Evolutionary conservation across 805 yeast species (phyloP).

Genomic region (Nematodospora valgi): DNA sequence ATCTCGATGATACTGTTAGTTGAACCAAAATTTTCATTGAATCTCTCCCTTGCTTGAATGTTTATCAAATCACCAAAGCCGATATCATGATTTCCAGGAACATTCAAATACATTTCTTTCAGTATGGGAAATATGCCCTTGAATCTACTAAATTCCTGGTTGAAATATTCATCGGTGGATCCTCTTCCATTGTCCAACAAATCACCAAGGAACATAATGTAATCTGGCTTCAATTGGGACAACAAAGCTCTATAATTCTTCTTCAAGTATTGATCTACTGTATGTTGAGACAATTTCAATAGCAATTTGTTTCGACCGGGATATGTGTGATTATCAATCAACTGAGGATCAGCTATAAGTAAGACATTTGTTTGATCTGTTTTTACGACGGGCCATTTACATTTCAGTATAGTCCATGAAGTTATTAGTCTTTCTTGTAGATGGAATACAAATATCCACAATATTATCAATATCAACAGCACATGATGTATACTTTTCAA

Average conservation of each 20-base stretch:
- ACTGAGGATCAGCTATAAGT: slow-evolving; percentile 43
- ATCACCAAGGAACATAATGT: slow-evolving; percentile 40
- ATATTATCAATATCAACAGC: slow-evolving; percentile 16
- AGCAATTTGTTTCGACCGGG: slow-evolving; percentile 34
- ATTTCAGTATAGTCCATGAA: slow-evolving; percentile 19
- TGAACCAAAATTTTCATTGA: slow-evolving; percentile 28
- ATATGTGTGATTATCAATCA: slow-evolving; percentile 43
- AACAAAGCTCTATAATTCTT: slow-evolving; percentile 36
- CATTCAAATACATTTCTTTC: slow-evolving; percentile 26
- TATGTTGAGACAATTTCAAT: slow-evolving; percentile 35
- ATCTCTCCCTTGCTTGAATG: slow-evolving; percentile 30
- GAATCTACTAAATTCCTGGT: slow-evolving; percentile 27
- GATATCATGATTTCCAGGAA: slow-evolving; percentile 95
- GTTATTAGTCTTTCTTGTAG: slow-evolving; percentile 34
- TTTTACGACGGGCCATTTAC: slow-evolving; percentile 24
- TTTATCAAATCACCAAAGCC: slow-evolving; percentile 78
- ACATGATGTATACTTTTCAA: slow-evolving; percentile 27
- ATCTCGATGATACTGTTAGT: slow-evolving; percentile 24
- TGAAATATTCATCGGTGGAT: slow-evolving; percentile 27
- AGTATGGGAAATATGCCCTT: slow-evolving; percentile 27
- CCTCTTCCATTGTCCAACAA: slow-evolving; percentile 41
- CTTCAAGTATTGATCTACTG: slow-evolving; percentile 37
- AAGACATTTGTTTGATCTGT: slow-evolving; percentile 23
- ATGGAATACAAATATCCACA: slow-evolving; percentile 30
- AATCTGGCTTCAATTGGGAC: slow-evolving; percentile 30